A percentile compares a stretch with the other conserved stretches of the same genome.
Conservation (phyloP, 106 monocot species). For the Dioscorea zingiberensis region DNA sequence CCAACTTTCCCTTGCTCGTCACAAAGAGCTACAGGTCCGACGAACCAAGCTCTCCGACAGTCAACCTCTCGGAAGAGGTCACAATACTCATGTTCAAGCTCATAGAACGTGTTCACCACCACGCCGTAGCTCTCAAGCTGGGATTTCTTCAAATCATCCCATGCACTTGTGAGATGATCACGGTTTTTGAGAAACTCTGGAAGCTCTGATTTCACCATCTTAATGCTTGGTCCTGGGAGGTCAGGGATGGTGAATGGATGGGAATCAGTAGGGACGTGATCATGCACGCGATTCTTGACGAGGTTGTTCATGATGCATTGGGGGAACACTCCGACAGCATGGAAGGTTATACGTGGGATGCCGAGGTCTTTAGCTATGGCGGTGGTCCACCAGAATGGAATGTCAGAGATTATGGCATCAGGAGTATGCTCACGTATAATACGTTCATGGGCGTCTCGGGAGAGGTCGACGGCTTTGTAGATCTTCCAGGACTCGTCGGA, state of each 20-base stretch:
- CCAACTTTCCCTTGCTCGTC: too few species aligned
- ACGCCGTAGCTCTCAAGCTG: not conserved
- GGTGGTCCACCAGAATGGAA: conserved; percentile 5
- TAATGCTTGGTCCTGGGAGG: conserved; percentile 3
- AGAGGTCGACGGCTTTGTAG: not conserved
- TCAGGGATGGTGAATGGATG: conserved; percentile 1
- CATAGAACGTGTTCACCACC: conserved; percentile 17
- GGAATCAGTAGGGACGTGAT: not conserved
- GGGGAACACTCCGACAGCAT: conserved; percentile 4
- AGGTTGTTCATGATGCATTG: conserved; percentile 1
- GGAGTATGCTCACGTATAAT: not conserved
- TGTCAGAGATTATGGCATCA: conserved; percentile 5
- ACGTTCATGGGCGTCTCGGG: not conserved
- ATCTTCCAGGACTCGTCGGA: conserved; percentile 2
- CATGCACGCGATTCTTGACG: not conserved
- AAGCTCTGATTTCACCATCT: not conserved
- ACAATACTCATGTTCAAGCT: conserved; percentile 8
- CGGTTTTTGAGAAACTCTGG: not conserved
- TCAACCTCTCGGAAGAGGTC: not conserved
- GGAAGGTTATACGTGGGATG: conserved; percentile 6
- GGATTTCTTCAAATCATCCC: not conserved
- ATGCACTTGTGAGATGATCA: not conserved
- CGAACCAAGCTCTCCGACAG: conserved; percentile 3
- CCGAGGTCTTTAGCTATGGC: not conserved
- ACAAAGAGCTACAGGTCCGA: conserved; percentile 6